Conservation (phyloP, 345 rosid genomes). For the Lepidium sativum region DNA sequence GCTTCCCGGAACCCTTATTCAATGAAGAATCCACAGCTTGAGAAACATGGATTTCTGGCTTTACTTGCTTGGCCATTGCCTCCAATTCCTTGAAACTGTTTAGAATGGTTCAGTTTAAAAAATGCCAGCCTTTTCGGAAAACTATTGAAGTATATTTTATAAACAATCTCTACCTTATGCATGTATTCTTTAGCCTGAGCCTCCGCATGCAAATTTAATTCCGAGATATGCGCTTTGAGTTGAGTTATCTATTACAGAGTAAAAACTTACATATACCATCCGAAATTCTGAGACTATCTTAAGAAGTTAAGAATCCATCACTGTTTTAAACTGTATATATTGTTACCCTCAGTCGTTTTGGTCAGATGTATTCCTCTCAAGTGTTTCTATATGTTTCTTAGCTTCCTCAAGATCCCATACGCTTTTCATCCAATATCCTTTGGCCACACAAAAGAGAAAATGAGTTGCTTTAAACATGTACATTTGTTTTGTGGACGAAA, state of each 20-base stretch:
- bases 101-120: neutral
- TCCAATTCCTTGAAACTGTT: conserved; percentile 80
- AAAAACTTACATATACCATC: neutral
- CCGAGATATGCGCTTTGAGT: conserved; percentile 58
- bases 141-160: conserved; percentile 13
- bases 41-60: conserved; percentile 51
- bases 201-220: conserved; percentile 84
- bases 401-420: conserved; percentile 51
- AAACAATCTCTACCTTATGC: conserved; percentile 57
- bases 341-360: conserved; percentile 66
- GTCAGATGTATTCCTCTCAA: conserved; percentile 44
- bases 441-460: conserved; percentile 6
- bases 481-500: neutral
- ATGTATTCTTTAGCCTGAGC: conserved; percentile 87
- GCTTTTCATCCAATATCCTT: conserved; percentile 65
- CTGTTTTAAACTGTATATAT: neutral
- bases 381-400: conserved; percentile 38
- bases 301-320: neutral
- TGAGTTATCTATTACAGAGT: conserved; percentile 49
- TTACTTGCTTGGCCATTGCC: conserved; percentile 84
- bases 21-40: conserved; percentile 42
- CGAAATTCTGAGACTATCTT: neutral
- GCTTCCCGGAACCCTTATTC: conserved; percentile 47
- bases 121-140: neutral
- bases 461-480: conserved; percentile 8